Percentiles rank a stretch among this genome's conserved stretches.
Evolutionary conservation across 2,329 filamentous ascomycete genomes (phyloP).

Genomic region (Chrysosporium keratinophilum): DNA sequence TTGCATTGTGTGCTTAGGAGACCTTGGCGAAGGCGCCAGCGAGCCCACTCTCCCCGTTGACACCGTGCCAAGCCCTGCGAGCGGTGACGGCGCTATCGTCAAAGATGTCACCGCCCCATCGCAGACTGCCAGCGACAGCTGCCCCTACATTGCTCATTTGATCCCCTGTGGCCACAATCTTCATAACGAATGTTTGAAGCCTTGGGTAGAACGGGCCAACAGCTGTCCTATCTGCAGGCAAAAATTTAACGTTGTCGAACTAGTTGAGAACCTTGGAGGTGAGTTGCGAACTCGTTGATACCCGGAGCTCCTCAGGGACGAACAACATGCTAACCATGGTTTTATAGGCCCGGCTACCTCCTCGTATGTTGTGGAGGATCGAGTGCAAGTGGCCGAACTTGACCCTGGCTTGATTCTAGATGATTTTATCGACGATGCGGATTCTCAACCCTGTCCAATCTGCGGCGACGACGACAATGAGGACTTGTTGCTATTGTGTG

Average conservation of each 20-base stretch:
- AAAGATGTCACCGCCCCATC: conserved; percentile 18
- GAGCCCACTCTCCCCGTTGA: conserved; percentile 30
- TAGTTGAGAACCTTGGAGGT: conserved; percentile 73
- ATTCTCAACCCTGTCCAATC: conserved; percentile 65
- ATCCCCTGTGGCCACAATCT: conserved; percentile 79
- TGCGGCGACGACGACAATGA: conserved; percentile 74
- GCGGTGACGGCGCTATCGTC: conserved; percentile 16
- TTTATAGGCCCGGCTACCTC: conserved; percentile 45
- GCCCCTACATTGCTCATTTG: conserved; percentile 49
- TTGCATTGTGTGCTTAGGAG: conserved; percentile 62
- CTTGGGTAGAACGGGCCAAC: conserved; percentile 94
- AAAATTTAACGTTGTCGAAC: conserved; percentile 78
- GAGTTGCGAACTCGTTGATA: conserved; percentile 31
- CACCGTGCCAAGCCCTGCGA: conserved; percentile 22
- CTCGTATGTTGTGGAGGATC: conserved; percentile 46
- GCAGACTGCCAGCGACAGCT: conserved; percentile 29
- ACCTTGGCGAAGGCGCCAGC: conserved; percentile 51
- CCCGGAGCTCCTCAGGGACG: not conserved
- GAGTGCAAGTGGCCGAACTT: conserved; percentile 70
- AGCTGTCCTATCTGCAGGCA: conserved; percentile 95
- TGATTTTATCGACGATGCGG: conserved; percentile 55
- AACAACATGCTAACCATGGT: conserved; percentile 8
- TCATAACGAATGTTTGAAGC: conserved; percentile 83
- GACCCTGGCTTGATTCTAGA: conserved; percentile 62
- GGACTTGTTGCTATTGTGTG: conserved; percentile 77